A percentile compares a stretch with the other conserved stretches of the same genome.
Conservation (phyloP, 768 basidiomycete species). For the Psilocybe sp. region DNA sequence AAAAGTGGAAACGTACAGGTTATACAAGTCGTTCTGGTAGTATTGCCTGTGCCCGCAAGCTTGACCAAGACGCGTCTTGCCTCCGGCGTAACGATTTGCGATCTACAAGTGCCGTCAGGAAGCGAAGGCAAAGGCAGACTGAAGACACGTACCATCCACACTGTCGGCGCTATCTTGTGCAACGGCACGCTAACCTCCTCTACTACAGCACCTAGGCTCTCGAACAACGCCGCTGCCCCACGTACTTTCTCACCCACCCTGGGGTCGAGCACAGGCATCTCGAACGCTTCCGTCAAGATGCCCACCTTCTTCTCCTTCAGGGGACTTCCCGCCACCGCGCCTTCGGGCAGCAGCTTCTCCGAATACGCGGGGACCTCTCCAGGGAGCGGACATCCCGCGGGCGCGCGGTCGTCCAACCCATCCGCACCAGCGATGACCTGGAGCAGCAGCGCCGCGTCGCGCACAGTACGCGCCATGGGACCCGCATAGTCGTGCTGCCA, state of each 20-base stretch:
- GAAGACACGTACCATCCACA: conserved; percentile 16
- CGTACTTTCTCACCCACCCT: conserved; percentile 31
- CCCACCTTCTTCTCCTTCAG: conserved; percentile 36
- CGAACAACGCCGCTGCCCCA: conserved; percentile 30
- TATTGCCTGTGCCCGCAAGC: conserved; percentile 17
- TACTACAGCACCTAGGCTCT: conserved; percentile 35
- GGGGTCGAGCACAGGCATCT: conserved; percentile 29
- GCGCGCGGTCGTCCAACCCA: conserved; percentile 37
- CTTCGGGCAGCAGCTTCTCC: conserved; percentile 29
- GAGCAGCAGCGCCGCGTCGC: conserved; percentile 38
- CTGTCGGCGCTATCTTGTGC: conserved; percentile 24
- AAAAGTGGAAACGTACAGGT: conserved; percentile 5
- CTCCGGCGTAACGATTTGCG: conserved; percentile 16
- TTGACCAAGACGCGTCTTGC: conserved; percentile 16
- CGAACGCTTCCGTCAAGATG: conserved; percentile 36
- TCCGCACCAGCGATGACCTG: conserved; percentile 43
- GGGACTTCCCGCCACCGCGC: conserved; percentile 17
- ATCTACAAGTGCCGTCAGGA: conserved; percentile 1
- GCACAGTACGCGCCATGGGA: conserved; percentile 33
- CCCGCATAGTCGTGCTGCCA: conserved; percentile 40
- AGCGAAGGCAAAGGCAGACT: neutral
- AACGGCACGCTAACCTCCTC: conserved; percentile 38
- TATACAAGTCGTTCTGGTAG: conserved; percentile 16
- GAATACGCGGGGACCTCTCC: conserved; percentile 19
- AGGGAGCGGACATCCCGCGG: conserved; percentile 14